Conservation (phyloP, 2,329 filamentous ascomycete species). For the Fusarium armeniacum region DNA sequence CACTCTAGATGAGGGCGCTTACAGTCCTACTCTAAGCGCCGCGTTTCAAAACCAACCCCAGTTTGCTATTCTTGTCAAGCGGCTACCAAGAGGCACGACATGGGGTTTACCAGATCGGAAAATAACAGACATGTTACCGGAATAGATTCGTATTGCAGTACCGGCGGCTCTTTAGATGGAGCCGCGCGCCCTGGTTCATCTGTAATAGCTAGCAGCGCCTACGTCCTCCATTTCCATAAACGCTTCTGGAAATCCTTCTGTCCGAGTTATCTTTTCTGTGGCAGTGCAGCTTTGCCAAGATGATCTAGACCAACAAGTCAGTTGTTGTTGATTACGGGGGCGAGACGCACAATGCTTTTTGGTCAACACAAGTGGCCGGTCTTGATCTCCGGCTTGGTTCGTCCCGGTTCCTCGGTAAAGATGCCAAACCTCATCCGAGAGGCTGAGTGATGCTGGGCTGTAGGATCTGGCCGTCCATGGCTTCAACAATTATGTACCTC, state of each 20-base stretch:
- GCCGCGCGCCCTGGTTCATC: conserved; percentile 4
- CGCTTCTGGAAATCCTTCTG: conserved; percentile 2
- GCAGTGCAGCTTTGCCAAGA: conserved; percentile 29
- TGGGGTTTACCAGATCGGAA: not conserved
- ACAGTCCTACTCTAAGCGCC: conserved; percentile 32
- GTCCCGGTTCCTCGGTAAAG: conserved; percentile 20
- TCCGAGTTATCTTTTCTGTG: conserved; percentile 14
- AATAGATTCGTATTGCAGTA: conserved; percentile 22
- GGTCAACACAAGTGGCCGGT: conserved; percentile 3
- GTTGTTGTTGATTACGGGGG: conserved; percentile 4
- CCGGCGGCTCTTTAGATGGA: conserved; percentile 24
- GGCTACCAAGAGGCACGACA: conserved; percentile 17
- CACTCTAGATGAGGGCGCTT: conserved; percentile 30
- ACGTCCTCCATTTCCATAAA: conserved; percentile 11
- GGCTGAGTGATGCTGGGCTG: conserved; percentile 21
- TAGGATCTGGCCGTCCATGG: conserved; percentile 6
- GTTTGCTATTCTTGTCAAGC: conserved; percentile 24
- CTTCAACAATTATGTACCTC: not conserved
- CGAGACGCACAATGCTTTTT: conserved; percentile 21
- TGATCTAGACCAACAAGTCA: conserved; percentile 5
- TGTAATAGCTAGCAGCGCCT: conserved; percentile 21
- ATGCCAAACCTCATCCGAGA: conserved; percentile 1
- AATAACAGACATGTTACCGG: conserved; percentile 4
- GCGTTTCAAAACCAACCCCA: conserved; percentile 30
- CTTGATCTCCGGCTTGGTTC: conserved; percentile 9